Percentiles rank a stretch among this genome's conserved stretches.
phyloP scores from a whole-genome alignment of 225 moss, liverwort and hornwort genomes.

The Marchantia polymorpha region DNA sequence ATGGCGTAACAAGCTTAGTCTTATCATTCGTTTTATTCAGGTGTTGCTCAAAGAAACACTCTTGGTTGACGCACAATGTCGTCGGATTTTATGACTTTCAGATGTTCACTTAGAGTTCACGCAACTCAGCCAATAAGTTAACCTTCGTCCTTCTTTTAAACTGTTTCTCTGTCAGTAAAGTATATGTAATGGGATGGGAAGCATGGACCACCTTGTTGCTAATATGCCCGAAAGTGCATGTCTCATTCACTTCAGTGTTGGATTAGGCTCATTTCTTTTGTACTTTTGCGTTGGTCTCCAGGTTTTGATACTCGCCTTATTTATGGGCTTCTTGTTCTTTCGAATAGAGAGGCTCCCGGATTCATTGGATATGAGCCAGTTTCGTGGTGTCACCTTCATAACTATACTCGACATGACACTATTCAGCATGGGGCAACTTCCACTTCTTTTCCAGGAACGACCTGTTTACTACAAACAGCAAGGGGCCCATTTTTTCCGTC shows the following conservation, averaged over 20 bases:
- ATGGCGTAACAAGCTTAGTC: constrained; percentile 63
- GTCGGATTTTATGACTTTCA: too few relatives aligned
- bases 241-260: not conserved
- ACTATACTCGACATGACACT: constrained; percentile 82
- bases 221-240: not conserved
- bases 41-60: constrained; percentile 29
- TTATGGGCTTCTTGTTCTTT: constrained; percentile 61
- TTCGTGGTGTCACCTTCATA: constrained; percentile 67
- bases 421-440: constrained; percentile 85
- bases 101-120: not conserved
- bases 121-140: not conserved
- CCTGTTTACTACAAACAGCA: constrained; percentile 84
- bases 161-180: not conserved
- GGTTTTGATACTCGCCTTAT: constrained; percentile 64
- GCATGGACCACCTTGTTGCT: not conserved
- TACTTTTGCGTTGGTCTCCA: constrained; percentile 30
- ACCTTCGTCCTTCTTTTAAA: not conserved
- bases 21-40: constrained; percentile 70
- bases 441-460: constrained; percentile 69
- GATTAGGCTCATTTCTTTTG: not conserved
- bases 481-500: constrained; percentile 79
- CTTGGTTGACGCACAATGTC: not conserved
- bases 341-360: constrained; percentile 47
- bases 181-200: not conserved
- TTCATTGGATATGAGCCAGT: constrained; percentile 64